Conservation (phyloP, 371 early-diverging fungal species). For the Dinochytrium kinnereticum region DNA sequence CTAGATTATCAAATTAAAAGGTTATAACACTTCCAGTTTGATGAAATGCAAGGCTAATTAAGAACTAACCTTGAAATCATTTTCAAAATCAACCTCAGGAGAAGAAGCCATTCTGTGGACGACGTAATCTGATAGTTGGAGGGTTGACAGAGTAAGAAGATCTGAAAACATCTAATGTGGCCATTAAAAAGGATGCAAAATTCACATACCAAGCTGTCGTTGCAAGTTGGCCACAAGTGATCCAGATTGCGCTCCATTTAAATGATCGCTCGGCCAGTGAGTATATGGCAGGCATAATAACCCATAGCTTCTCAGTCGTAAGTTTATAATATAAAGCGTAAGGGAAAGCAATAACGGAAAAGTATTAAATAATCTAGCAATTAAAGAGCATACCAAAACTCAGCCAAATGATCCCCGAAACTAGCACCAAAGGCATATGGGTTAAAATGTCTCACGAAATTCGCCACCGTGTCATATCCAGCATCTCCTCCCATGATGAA, state of each 20-base stretch:
- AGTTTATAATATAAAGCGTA: slow-evolving; percentile 11
- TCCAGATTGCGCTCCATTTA: slow-evolving; percentile 64
- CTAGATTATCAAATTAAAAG: slow-evolving; percentile 13
- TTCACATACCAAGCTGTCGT: slow-evolving; percentile 33
- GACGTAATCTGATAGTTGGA: slow-evolving; percentile 26
- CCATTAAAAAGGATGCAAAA: not conserved
- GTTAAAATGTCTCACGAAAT: slow-evolving; percentile 59
- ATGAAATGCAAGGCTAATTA: not conserved
- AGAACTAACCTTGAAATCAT: slow-evolving; percentile 62
- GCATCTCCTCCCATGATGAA: slow-evolving; percentile 68
- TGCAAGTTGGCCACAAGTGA: slow-evolving; percentile 31
- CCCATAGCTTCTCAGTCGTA: slow-evolving; percentile 25
- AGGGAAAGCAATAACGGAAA: not conserved
- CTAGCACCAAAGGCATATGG: slow-evolving; percentile 52
- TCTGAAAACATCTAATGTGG: no score
- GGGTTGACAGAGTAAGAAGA: not conserved
- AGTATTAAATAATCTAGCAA: no score
- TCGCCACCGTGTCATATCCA: slow-evolving; percentile 62
- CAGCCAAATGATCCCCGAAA: slow-evolving; percentile 56
- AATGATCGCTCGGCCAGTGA: slow-evolving; percentile 52
- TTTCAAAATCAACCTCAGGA: slow-evolving; percentile 43
- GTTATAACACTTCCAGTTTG: not conserved
- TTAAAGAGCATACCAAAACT: slow-evolving; percentile 56
- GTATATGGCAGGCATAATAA: slow-evolving; percentile 35
- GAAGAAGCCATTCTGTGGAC: slow-evolving; percentile 14